Conservation (phyloP, 2,329 filamentous ascomycete species). For the Rhynchosporium graminicola region DNA sequence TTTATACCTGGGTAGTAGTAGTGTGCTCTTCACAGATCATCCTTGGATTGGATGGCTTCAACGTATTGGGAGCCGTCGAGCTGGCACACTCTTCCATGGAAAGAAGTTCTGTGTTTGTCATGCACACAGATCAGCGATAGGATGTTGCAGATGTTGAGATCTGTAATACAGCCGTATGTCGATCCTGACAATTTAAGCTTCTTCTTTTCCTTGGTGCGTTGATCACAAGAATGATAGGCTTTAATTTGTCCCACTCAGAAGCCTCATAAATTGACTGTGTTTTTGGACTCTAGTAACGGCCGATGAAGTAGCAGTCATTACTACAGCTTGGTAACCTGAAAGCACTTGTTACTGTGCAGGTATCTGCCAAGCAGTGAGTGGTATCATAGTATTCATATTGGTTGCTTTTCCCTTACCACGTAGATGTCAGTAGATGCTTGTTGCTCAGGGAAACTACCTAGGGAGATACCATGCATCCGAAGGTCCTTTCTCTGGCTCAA, state of each 20-base stretch:
- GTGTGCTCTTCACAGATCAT: not conserved
- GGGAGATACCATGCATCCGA: too few species aligned
- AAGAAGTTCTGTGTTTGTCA: constrained; percentile 22
- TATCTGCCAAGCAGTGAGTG: too few species aligned
- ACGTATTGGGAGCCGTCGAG: not conserved
- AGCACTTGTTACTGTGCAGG: not conserved
- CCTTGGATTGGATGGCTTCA: not conserved
- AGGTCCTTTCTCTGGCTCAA: too few species aligned
- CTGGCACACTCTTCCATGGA: not conserved
- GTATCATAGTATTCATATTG: too few species aligned
- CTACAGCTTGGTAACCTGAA: not conserved
- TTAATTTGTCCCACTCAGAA: not conserved
- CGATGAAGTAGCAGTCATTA: not conserved
- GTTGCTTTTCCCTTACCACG: too few species aligned
- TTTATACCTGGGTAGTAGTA: not conserved
- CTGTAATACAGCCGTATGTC: constrained; percentile 8
- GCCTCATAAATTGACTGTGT: not conserved
- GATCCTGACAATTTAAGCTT: constrained; percentile 9
- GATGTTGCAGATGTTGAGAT: constrained; percentile 12
- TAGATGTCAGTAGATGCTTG: too few species aligned
- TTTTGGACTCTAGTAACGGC: not conserved
- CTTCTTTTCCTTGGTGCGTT: not conserved
- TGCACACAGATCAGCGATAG: not conserved
- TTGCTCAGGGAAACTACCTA: too few species aligned
- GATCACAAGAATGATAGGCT: not conserved